These are phyloP conservation scores for Calycina marina DNA, from an alignment of 2,329 filamentous ascomycete species.

Conservation along the genomic window DNA sequence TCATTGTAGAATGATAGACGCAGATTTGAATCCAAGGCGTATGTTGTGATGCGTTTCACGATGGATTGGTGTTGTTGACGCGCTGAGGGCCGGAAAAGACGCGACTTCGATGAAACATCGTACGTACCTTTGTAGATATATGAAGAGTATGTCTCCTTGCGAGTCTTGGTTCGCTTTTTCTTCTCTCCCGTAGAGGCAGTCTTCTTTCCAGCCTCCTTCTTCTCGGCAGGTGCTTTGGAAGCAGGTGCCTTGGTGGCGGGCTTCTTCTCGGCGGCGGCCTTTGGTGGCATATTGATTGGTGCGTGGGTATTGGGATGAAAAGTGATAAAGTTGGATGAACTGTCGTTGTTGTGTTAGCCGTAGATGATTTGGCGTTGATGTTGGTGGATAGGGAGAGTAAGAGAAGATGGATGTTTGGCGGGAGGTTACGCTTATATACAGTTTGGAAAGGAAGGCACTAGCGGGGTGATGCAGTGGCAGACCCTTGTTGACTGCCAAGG, in stretches of 20 bases:
- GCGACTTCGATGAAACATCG: constrained; percentile 15
- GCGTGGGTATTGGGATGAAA: constrained; percentile 2
- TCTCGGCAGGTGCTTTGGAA: constrained; percentile 81
- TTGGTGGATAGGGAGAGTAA: constrained; percentile 2
- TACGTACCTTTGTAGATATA: constrained; percentile 99
- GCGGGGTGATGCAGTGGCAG: no score
- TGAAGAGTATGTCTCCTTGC: constrained; percentile 99
- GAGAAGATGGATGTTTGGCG: background rate
- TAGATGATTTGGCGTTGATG: constrained; percentile 10
- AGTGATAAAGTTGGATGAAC: constrained; percentile 12
- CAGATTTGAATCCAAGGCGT: no score
- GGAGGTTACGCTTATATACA: no score
- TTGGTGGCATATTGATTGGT: constrained; percentile 74
- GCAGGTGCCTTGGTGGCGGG: constrained; percentile 83
- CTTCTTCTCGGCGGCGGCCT: constrained; percentile 90
- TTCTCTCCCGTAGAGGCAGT: constrained; percentile 91
- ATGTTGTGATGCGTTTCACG: no score
- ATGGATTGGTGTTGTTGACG: background rate
- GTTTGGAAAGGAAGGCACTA: no score
- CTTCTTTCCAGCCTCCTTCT: constrained; percentile 99
- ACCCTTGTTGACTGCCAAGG: no score
- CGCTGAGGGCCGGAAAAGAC: background rate
- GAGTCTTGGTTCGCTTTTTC: constrained; percentile 99
- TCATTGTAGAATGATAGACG: no score
- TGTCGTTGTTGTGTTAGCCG: no score